Base-by-base conservation (phyloP, 192 early-diverging fungal genomes). In the Entomortierella chlamydospora region DNA sequence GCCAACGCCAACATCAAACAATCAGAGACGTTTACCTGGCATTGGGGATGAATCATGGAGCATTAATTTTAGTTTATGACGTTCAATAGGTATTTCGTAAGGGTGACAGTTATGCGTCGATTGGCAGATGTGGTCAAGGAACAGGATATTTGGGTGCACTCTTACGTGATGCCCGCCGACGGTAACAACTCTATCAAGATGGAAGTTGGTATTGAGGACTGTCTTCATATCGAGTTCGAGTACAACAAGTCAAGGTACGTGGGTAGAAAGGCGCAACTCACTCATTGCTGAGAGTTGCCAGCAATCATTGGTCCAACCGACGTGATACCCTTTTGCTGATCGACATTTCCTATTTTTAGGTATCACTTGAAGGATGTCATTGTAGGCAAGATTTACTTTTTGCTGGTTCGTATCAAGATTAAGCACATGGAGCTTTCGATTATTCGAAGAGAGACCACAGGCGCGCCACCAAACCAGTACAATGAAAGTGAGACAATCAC, bases 131-230 rank as follows among this genome's bases (percentile, higher is more conserved):
- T 99, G 57, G 90, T 94, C 57, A 94, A 95, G 68, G 92, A 95
- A 70, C 91, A 93, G 73, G 98, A 99, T 77, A 88, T 99, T 31
- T 99, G 97, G 96, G 98, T 99, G n/a, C 94, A 99, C 73, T 95
- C 94, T 37, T 99, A 99, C 73, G 90, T 91, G 51, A 92, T 97
- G 89, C 95, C 96, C n/a, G 88, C 95, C 4, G 94, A 96, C 52
- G 76, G 68, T 28, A 98, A 98, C 87, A 93, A 92, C 79, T 94
- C 95, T 11, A 98, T 99, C 83, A 97, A 98, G 76, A 99, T 99
- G 98, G 98, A 99, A 79, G 97, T 99, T 39, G 98, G 98, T 23
- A 99, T 99, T 68, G 98, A 99, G 73, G 98, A 99, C 68, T 98
- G 97, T 68, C 73, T 99, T 65, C 98, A 99, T 73, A 99, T 99